Percentiles rank a stretch among this genome's conserved stretches.
These are phyloP conservation scores for Boletus sensibilis DNA, from an alignment of 768 basidiomycete species.

Conservation along the genomic window DNA sequence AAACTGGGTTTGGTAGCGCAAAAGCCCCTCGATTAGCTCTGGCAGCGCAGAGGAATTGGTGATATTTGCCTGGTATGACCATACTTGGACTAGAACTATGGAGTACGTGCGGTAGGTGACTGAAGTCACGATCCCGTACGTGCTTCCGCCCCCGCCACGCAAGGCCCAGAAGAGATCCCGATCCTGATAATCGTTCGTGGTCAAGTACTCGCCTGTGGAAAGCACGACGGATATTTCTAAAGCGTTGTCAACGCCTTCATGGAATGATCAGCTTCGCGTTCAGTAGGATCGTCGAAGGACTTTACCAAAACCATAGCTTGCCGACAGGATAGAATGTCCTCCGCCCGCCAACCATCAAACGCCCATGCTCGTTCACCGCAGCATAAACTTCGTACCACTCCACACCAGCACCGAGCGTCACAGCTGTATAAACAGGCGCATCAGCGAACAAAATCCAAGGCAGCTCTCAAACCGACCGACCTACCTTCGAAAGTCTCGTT, in stretches of 20 bases:
- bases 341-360: slow-evolving; percentile 47
- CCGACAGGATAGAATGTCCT: slow-evolving; percentile 42
- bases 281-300: neutral
- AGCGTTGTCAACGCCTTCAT: slow-evolving; percentile 46
- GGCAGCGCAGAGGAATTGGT: slow-evolving; percentile 28
- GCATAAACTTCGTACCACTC: slow-evolving; percentile 46
- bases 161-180: slow-evolving; percentile 54
- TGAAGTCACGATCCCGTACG: slow-evolving; percentile 46
- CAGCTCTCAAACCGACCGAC: neutral
- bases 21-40: slow-evolving; percentile 34
- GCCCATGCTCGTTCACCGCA: slow-evolving; percentile 37
- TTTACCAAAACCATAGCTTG: slow-evolving; percentile 44
- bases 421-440: slow-evolving; percentile 21
- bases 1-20: slow-evolving; percentile 35
- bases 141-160: slow-evolving; percentile 50
- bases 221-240: slow-evolving; percentile 46
- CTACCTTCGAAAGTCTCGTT: slow-evolving; percentile 3
- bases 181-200: slow-evolving; percentile 40
- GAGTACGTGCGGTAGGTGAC: slow-evolving; percentile 47
- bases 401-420: slow-evolving; percentile 41
- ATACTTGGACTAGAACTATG: slow-evolving; percentile 31
- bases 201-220: slow-evolving; percentile 40
- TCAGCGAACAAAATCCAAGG: neutral
- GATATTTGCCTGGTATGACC: slow-evolving; percentile 30
- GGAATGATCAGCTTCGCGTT: neutral